Conservation (phyloP, 495 filamentous ascomycete species). For the Aspergillus steynii region DNA sequence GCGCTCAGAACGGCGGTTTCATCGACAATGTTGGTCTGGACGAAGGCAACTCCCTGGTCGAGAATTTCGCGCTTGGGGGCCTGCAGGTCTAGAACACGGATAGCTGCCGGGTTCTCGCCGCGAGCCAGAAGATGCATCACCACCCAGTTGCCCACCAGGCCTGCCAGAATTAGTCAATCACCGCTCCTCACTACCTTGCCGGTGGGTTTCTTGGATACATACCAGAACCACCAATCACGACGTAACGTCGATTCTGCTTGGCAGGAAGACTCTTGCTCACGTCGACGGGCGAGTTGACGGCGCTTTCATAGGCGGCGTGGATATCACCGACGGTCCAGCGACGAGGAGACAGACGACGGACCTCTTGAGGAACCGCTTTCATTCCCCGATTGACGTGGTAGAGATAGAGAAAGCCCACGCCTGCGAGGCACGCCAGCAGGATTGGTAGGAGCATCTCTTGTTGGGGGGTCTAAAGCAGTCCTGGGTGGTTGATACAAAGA, state of each 20-base stretch:
- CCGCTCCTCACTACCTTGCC: neutral
- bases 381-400: constrained; percentile 54
- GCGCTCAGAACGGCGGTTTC: constrained; percentile 42
- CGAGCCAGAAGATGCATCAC: constrained; percentile 54
- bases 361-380: constrained; percentile 48
- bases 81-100: constrained; percentile 56
- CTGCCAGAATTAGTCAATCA: constrained; percentile 22
- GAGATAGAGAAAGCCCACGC: constrained; percentile 43
- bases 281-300: constrained; percentile 46
- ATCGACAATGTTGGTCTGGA: constrained; percentile 56
- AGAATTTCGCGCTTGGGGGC: constrained; percentile 40
- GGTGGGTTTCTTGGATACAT: constrained; percentile 21
- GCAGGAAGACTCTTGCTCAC: constrained; percentile 51
- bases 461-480: neutral
- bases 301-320: constrained; percentile 46
- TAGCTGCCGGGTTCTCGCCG: constrained; percentile 51
- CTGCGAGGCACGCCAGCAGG: constrained; percentile 17
- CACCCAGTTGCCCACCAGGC: constrained; percentile 58
- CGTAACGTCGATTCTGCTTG: constrained; percentile 53
- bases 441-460: constrained; percentile 15
- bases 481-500: too few relatives aligned
- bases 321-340: constrained; percentile 56
- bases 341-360: constrained; percentile 38
- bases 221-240: constrained; percentile 61
- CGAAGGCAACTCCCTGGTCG: constrained; percentile 43